phyloP scores from a whole-genome alignment of 176 grass and related monocot genomes.

The Cenchrus purpureus region DNA sequence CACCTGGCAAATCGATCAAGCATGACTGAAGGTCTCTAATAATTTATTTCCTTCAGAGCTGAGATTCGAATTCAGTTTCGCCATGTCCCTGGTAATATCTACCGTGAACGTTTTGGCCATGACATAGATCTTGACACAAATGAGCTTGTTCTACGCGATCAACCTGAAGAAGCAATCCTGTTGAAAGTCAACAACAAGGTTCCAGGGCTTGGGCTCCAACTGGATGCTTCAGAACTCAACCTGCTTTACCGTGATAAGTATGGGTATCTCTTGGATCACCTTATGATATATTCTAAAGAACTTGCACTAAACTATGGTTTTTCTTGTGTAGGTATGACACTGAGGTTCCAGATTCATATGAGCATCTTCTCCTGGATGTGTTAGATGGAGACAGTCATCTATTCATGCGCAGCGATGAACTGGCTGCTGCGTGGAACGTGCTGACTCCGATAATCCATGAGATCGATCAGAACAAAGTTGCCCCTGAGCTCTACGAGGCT shows the following conservation, averaged over 20 bases:
- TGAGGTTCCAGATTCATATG: conserved; percentile 90
- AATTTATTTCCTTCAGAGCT: conserved; percentile 57
- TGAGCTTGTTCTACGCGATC: conserved; percentile 86
- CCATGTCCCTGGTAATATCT: conserved; percentile 95
- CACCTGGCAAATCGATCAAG: conserved; percentile 8
- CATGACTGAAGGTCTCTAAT: conserved; percentile 4
- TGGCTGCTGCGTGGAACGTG: conserved; percentile 82
- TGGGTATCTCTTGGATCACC: neutral
- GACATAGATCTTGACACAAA: conserved; percentile 89
- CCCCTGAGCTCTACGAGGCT: conserved; percentile 82
- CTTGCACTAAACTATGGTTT: conserved; percentile 20
- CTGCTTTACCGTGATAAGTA: conserved; percentile 93
- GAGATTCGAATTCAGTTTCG: conserved; percentile 98
- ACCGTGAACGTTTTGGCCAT: conserved; percentile 76
- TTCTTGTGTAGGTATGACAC: conserved; percentile 67
- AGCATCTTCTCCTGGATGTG: conserved; percentile 91
- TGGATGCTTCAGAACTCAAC: conserved; percentile 97
- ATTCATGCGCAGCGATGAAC: conserved; percentile 93
- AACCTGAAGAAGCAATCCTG: conserved; percentile 87
- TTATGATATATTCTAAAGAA: conserved; percentile 4
- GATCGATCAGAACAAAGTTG: conserved; percentile 71
- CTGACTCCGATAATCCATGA: conserved; percentile 75
- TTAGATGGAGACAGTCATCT: conserved; percentile 92
- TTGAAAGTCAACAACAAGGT: conserved; percentile 96
- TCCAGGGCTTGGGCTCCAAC: conserved; percentile 79